Evolutionary conservation across 2,329 filamentous ascomycete genomes (phyloP).

Genomic region (Zymoseptoria brevis): DNA sequence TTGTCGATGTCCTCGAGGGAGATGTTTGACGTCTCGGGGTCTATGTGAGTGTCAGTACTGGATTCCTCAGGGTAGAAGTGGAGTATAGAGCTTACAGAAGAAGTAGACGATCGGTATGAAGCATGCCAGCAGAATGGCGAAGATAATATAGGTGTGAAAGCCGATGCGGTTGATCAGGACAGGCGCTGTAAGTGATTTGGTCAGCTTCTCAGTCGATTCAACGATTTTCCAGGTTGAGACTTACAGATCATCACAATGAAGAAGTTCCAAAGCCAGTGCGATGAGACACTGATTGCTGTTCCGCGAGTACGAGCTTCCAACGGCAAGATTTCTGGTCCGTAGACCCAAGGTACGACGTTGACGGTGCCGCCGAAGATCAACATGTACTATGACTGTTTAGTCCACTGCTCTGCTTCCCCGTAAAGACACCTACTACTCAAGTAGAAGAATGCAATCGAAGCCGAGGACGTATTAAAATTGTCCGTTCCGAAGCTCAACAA

Average conservation of each 20-base stretch:
- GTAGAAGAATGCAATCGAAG: conserved; percentile 43
- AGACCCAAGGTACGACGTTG: conserved; percentile 20
- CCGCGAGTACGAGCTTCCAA: conserved; percentile 42
- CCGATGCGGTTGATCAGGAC: conserved; percentile 25
- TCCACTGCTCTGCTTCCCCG: no score
- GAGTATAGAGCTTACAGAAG: conserved; percentile 15
- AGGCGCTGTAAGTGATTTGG: conserved; percentile 14
- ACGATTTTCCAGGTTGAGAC: background rate
- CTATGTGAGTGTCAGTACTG: background rate
- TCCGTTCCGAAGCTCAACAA: conserved; percentile 34
- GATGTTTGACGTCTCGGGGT: conserved; percentile 19
- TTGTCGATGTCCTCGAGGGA: conserved; percentile 33
- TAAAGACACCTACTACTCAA: conserved; percentile 25
- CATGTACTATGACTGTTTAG: conserved; percentile 5
- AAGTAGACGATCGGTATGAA: conserved; percentile 20
- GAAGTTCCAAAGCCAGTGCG: conserved; percentile 44
- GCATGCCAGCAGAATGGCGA: conserved; percentile 26
- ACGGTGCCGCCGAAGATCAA: conserved; percentile 20
- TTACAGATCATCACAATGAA: conserved; percentile 41
- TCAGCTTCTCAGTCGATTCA: conserved; percentile 24
- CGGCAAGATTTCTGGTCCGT: conserved; percentile 42
- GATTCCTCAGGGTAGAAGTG: background rate
- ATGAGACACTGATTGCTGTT: conserved; percentile 39
- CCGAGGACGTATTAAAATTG: conserved; percentile 29
- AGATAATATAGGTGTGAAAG: conserved; percentile 26